These are phyloP conservation scores for Golubevia pallescens DNA, from an alignment of 1,284 basidiomycete species.

Conservation along the genomic window DNA sequence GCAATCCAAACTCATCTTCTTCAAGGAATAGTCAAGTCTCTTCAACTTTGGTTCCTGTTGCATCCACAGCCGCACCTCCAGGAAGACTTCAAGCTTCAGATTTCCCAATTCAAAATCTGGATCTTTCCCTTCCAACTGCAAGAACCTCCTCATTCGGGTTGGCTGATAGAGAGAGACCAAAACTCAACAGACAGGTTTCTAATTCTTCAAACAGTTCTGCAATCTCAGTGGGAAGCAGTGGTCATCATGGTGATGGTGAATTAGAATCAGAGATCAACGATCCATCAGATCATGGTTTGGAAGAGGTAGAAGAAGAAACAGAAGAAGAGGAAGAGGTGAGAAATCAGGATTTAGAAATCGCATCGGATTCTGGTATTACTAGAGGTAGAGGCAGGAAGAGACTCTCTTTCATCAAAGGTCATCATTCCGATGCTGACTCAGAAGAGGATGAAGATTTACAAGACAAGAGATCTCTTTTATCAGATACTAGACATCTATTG, in stretches of 20 bases:
- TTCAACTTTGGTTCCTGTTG: too few relatives aligned
- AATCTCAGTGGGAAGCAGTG: background rate
- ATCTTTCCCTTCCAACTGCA: background rate
- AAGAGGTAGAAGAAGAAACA: background rate
- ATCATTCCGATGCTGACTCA: background rate
- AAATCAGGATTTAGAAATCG: background rate
- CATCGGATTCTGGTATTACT: background rate
- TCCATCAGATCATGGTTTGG: background rate
- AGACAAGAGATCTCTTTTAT: background rate
- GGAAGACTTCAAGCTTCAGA: too few relatives aligned
- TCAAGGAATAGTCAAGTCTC: too few relatives aligned
- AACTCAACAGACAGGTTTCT: background rate
- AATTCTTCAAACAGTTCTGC: background rate
- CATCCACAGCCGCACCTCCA: too few relatives aligned
- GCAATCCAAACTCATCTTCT: too few relatives aligned
- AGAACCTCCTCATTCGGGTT: background rate
- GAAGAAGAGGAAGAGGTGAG: background rate
- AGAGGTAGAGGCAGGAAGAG: background rate
- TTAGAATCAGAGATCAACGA: background rate
- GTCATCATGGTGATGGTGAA: background rate
- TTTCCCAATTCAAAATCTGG: background rate
- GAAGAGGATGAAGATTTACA: background rate
- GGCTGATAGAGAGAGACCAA: background rate
- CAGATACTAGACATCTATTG: background rate
- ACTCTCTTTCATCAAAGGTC: background rate